Evolutionary conservation across 179 eudicot species (phyloP).

Genomic region (Silene noctiflora): DNA sequence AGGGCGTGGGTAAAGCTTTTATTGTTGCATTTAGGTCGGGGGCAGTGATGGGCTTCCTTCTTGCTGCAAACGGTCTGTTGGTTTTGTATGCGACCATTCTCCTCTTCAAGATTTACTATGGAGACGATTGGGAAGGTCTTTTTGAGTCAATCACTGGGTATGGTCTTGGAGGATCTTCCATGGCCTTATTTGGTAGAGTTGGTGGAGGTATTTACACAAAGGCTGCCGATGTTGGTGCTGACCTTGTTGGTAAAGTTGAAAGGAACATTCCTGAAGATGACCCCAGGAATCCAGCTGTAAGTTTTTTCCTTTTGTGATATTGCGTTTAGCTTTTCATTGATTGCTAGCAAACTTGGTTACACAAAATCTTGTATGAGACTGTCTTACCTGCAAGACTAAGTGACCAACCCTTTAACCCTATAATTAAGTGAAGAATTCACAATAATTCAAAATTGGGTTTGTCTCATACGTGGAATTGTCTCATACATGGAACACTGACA

Average conservation of each 20-base stretch:
- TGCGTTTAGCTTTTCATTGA: neutral
- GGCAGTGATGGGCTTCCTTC: slow-evolving; percentile 97
- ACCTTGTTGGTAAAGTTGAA: slow-evolving; percentile 92
- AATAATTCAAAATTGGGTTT: neutral
- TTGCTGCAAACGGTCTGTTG: slow-evolving; percentile 92
- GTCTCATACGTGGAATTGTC: neutral
- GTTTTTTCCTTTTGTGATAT: slow-evolving; percentile 9
- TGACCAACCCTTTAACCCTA: neutral
- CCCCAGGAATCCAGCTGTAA: slow-evolving; percentile 93
- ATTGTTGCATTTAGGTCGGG: slow-evolving; percentile 89
- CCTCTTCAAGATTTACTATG: slow-evolving; percentile 84
- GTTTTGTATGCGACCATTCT: slow-evolving; percentile 72
- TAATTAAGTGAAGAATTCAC: neutral
- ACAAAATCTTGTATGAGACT: no score
- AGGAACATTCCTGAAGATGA: slow-evolving; percentile 95
- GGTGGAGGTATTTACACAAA: slow-evolving; percentile 96
- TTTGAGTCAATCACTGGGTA: slow-evolving; percentile 93
- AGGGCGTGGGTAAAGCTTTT: slow-evolving; percentile 92
- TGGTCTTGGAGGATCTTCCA: slow-evolving; percentile 96
- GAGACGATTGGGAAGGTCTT: slow-evolving; percentile 96
- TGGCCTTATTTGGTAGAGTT: slow-evolving; percentile 96
- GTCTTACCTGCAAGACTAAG: neutral
- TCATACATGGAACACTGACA: neutral
- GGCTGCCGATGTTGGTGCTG: slow-evolving; percentile 99
- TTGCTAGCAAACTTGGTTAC: neutral